A percentile compares a stretch with the other conserved stretches of the same genome.
Conservation (phyloP, 306 rosid species). For the Casuarina cunninghamiana region DNA sequence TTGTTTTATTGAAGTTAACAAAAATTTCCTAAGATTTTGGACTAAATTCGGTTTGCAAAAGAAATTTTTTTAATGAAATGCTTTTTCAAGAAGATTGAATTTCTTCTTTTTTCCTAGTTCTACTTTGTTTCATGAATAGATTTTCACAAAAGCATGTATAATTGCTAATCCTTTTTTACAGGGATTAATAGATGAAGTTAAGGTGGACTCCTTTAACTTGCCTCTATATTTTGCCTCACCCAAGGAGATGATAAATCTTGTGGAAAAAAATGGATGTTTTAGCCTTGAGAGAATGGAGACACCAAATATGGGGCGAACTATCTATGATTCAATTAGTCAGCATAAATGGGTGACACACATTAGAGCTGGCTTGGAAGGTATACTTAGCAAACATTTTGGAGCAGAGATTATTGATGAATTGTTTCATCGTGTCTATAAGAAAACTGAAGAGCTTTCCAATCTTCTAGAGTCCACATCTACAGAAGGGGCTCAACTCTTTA, state of each 20-base stretch:
- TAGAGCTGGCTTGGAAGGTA: not conserved
- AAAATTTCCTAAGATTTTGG: too few relatives aligned
- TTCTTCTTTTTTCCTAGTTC: too few relatives aligned
- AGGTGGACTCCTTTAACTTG: conserved; percentile 22
- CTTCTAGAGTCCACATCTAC: not conserved
- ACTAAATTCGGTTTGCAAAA: too few relatives aligned
- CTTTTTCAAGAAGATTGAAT: too few relatives aligned
- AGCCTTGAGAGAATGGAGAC: conserved; percentile 16
- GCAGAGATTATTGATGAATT: conserved; percentile 9
- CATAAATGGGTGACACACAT: not conserved
- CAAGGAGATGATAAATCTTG: not conserved
- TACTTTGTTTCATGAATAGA: too few relatives aligned
- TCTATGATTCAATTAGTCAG: not conserved
- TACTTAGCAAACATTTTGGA: conserved; percentile 17
- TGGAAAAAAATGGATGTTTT: conserved; percentile 16
- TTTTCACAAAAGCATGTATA: too few relatives aligned
- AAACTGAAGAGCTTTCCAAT: not conserved
- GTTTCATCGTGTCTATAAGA: conserved; percentile 2
- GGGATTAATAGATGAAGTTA: conserved; percentile 18
- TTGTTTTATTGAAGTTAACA: not conserved
- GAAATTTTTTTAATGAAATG: too few relatives aligned
- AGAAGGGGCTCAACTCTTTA: not conserved
- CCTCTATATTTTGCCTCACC: not conserved
- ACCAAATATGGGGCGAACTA: too few relatives aligned
- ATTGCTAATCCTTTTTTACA: not conserved